Base-by-base conservation (phyloP, 495 filamentous ascomycete species). In the Penicillium taxi region DNA sequence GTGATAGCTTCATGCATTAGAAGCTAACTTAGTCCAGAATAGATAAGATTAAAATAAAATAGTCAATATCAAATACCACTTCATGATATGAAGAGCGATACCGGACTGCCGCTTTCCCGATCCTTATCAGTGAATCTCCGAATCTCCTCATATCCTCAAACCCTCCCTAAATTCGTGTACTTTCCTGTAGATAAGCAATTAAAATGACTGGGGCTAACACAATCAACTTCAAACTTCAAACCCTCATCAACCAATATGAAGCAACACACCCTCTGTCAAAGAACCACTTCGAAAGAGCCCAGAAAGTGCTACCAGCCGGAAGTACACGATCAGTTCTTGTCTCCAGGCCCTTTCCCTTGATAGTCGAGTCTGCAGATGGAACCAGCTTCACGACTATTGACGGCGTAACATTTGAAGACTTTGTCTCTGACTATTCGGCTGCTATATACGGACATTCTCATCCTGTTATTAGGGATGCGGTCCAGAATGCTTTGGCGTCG, bases 241-340 rank as follows among this genome's bases (percentile, higher is more conserved):
- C n/a, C n/a, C n/a, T n/a, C n/a, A n/a, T n/a, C n/a, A n/a, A n/a
- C n/a, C n/a, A 34, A 15, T 34, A 34, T 14, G 32, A 34, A 23
- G 11, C 21, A 15, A 34, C 1, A 4, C 37, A 40, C 23, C 29
- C 29, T 7, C 13, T 20, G 16, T 43, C 40, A 14, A 36, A 21
- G 1, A 12, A 17, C 5, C 26, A 32, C 12, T 20, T 52, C 56
- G 49, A 61, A 12, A 38, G 53, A 21, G 69, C 72, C 13, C 38
- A 52, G 14, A 21, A 57, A 21, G 47, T 56, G 26, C 53, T 77
- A 2, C 75, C 75, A 1, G 74, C 73, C 11, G 74, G 75, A 34
- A 79, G 77, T 47, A 79, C 75, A 7, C 56, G 75, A 21, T 71
- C 66, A 4, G 58, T 75, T 9, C 58, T 79, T 0, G 62, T 74